Evolutionary conservation across 805 yeast genomes (phyloP).

Genomic region (Kodamaea kaohsiungensis): DNA sequence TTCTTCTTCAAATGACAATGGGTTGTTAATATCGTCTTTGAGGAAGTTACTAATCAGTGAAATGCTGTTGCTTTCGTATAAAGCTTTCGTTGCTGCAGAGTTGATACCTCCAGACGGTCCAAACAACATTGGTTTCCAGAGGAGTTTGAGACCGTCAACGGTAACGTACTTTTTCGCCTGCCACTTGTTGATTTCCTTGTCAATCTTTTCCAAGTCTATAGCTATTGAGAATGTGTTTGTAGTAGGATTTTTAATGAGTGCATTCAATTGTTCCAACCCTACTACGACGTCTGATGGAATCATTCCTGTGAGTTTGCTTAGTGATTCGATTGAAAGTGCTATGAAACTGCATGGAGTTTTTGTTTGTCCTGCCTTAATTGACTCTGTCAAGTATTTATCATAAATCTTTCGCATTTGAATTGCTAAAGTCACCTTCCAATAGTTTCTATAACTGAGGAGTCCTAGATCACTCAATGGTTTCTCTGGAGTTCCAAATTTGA

Average conservation of each 20-base stretch:
- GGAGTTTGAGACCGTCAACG: constrained; percentile 52
- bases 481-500: constrained; percentile 88
- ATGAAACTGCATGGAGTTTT: neutral
- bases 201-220: constrained; percentile 48
- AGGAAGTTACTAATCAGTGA: constrained; percentile 59
- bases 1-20: constrained; percentile 58
- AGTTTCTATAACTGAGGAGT: constrained; percentile 76
- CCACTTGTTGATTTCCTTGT: constrained; percentile 49
- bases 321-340: constrained; percentile 54
- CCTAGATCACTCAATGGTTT: constrained; percentile 92
- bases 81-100: constrained; percentile 47
- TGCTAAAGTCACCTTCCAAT: constrained; percentile 76
- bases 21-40: constrained; percentile 68
- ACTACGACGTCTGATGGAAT: constrained; percentile 81
- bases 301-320: constrained; percentile 81
- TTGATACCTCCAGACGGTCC: constrained; percentile 88
- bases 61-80: constrained; percentile 43
- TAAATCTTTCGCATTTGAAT: constrained; percentile 38
- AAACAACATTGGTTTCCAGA: constrained; percentile 83
- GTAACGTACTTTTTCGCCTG: constrained; percentile 51
- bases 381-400: constrained; percentile 6
- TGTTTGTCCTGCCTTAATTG: neutral
- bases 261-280: constrained; percentile 76
- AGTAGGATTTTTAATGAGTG: constrained; percentile 50
- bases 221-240: constrained; percentile 53